These are phyloP conservation scores for Tuber umbilicatum DNA, from an alignment of 495 filamentous ascomycete genomes.

Conservation along the genomic window DNA sequence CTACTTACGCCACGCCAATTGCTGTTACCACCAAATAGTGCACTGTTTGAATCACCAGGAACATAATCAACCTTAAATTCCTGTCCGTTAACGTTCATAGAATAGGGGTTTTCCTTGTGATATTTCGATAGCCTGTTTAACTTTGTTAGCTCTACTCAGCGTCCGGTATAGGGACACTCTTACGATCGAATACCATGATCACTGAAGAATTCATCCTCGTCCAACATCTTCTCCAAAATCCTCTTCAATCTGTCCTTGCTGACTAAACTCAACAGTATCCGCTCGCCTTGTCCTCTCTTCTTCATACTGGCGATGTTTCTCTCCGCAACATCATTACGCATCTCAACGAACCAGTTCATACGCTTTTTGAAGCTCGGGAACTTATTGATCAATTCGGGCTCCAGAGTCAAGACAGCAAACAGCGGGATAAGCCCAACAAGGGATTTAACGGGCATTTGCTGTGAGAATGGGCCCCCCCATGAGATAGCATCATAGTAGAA, in stretches of 20 bases:
- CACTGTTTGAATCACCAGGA: constrained; percentile 87
- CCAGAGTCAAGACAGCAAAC: constrained; percentile 82
- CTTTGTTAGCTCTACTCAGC: constrained; percentile 8
- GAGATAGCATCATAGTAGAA: constrained; percentile 99
- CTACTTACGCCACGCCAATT: constrained; percentile 68
- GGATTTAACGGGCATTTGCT: constrained; percentile 84
- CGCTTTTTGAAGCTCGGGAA: constrained; percentile 92
- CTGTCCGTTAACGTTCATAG: constrained; percentile 93
- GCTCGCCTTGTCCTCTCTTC: constrained; percentile 77
- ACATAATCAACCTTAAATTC: constrained; percentile 83
- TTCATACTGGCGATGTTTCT: constrained; percentile 88
- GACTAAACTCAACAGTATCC: constrained; percentile 77
- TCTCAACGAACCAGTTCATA: constrained; percentile 85
- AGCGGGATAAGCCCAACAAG: constrained; percentile 89
- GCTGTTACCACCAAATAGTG: constrained; percentile 91
- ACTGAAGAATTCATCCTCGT: constrained; percentile 87
- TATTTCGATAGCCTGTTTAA: constrained; percentile 63
- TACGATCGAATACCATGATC: constrained; percentile 79
- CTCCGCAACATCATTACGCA: constrained; percentile 74
- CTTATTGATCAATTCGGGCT: constrained; percentile 85
- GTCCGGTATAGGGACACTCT: constrained; percentile 3
- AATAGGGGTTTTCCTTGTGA: constrained; percentile 82
- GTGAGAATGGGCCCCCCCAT: constrained; percentile 84
- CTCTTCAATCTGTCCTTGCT: constrained; percentile 79
- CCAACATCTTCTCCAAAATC: constrained; percentile 84